These are phyloP conservation scores for Pycnococcus provasolii DNA, from an alignment of 139 green algal species.

Conservation along the genomic window DNA sequence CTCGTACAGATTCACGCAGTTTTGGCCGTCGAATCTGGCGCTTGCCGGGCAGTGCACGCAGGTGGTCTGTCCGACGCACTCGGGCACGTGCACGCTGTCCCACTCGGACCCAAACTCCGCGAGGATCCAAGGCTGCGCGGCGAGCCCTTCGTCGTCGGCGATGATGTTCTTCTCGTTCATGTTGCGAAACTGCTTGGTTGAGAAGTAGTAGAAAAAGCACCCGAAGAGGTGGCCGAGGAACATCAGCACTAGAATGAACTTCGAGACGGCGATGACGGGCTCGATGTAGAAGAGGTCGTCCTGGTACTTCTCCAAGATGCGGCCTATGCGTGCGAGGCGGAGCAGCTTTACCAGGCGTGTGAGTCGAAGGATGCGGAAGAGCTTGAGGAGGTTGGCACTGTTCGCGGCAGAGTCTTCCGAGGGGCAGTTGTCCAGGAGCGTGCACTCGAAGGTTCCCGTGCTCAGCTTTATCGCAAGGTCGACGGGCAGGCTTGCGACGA, in stretches of 20 bases:
- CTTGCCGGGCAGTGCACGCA: neutral
- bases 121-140: neutral
- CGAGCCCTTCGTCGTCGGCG: neutral
- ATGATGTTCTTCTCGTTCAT: neutral
- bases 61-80: neutral
- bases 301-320: conserved; percentile 5
- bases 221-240: conserved; percentile 11
- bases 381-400: neutral
- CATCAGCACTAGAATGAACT: conserved; percentile 10
- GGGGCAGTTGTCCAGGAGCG: neutral
- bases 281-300: conserved; percentile 14
- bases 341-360: conserved; percentile 11
- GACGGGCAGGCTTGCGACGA: conserved; percentile 5
- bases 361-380: neutral
- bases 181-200: neutral
- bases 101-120: neutral
- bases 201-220: conserved; percentile 9
- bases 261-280: neutral
- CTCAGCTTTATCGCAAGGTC: neutral
- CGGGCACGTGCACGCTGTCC: neutral
- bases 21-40: neutral
- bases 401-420: neutral
- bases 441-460: neutral
- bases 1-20: neutral
- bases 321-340: neutral